phyloP scores from a whole-genome alignment of 2,329 filamentous ascomycete species.

The Nothopassalora personata region DNA sequence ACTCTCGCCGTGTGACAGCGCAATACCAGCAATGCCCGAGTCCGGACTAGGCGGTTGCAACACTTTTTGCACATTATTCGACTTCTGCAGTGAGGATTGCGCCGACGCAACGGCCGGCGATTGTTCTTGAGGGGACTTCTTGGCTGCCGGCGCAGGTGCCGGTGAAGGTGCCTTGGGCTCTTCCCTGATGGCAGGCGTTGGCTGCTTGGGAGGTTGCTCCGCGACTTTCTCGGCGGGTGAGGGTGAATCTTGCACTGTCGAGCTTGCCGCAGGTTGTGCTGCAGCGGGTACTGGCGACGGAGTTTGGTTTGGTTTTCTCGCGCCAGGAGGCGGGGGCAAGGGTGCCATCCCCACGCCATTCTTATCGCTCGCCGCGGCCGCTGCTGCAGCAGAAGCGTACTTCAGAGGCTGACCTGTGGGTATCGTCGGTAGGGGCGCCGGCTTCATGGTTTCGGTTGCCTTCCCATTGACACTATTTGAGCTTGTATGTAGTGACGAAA shows the following conservation, averaged over 20 bases:
- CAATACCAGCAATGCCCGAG: constrained; percentile 31
- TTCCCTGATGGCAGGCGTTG: constrained; percentile 25
- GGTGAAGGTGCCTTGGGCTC: constrained; percentile 23
- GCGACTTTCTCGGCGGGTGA: constrained; percentile 22
- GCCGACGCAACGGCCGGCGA: constrained; percentile 37
- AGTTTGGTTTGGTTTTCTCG: constrained; percentile 52
- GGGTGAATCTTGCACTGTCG: background rate
- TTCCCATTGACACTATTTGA: constrained; percentile 57
- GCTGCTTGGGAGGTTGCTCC: constrained; percentile 26
- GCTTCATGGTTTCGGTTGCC: constrained; percentile 72
- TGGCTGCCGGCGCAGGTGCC: constrained; percentile 17
- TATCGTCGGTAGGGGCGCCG: constrained; percentile 76
- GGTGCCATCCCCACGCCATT: constrained; percentile 86
- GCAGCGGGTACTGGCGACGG: constrained; percentile 48
- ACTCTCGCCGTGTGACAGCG: constrained; percentile 49
- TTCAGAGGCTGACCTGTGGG: constrained; percentile 86
- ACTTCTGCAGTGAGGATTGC: constrained; percentile 28
- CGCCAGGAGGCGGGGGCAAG: constrained; percentile 79
- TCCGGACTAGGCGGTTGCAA: constrained; percentile 32
- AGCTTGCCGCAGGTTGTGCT: constrained; percentile 29
- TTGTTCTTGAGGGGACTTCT: constrained; percentile 24
- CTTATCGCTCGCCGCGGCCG: constrained; percentile 85
- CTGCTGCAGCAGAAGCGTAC: constrained; percentile 92
- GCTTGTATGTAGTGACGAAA: constrained; percentile 79
- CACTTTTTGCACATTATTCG: constrained; percentile 14